Conservation (phyloP, 768 basidiomycete genomes). For the Hygrophorus russula region DNA sequence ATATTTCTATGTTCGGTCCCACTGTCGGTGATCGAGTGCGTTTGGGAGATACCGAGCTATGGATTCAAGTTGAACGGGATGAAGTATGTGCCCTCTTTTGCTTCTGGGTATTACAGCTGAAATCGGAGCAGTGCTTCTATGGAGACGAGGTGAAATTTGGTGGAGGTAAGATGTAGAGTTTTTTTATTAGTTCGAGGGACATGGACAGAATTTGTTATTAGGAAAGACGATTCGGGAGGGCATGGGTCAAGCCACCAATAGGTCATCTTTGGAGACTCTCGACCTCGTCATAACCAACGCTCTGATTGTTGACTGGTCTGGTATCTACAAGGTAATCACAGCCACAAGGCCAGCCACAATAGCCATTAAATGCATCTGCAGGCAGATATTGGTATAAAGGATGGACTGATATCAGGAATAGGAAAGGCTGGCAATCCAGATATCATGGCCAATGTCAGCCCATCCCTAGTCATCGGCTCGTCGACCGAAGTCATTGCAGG, state of each 20-base stretch:
- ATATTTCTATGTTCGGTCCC: constrained; percentile 93
- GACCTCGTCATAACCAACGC: constrained; percentile 96
- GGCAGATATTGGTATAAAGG: constrained; percentile 92
- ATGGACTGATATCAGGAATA: constrained; percentile 72
- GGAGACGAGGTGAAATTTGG: constrained; percentile 99
- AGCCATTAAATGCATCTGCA: constrained; percentile 18
- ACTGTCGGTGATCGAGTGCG: constrained; percentile 84
- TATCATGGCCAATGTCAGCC: constrained; percentile 72
- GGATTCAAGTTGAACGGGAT: constrained; percentile 89
- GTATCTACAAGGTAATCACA: constrained; percentile 74
- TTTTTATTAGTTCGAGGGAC: not conserved
- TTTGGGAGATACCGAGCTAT: constrained; percentile 81
- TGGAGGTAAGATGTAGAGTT: constrained; percentile 48
- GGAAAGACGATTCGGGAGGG: constrained; percentile 94
- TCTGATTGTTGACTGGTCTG: constrained; percentile 87
- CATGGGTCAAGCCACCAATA: constrained; percentile 85
- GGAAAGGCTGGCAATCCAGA: constrained; percentile 99
- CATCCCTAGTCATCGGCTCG: constrained; percentile 70
- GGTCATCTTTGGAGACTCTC: constrained; percentile 53
- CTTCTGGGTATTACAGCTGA: not conserved
- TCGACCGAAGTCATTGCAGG: constrained; percentile 95
- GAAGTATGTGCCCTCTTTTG: constrained; percentile 28
- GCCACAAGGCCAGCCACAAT: not conserved
- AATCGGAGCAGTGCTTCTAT: constrained; percentile 53
- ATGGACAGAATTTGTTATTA: constrained; percentile 15